phyloP scores from a whole-genome alignment of 2,329 filamentous ascomycete genomes.

The Ascochyta fabae region DNA sequence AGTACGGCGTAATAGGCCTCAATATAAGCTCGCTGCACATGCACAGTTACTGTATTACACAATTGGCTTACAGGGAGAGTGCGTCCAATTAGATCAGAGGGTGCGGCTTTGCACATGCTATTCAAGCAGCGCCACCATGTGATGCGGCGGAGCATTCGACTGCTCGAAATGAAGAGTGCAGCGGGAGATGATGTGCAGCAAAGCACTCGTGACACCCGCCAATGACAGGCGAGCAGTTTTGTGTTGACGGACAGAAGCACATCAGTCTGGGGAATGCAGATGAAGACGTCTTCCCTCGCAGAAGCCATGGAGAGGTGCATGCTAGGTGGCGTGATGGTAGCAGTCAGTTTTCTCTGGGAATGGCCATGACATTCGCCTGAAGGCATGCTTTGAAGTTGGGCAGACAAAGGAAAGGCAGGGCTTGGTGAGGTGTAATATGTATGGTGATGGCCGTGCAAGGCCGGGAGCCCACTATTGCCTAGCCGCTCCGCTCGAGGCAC shows the following conservation, averaged over 20 bases:
- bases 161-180: neutral
- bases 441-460: slow-evolving; percentile 16
- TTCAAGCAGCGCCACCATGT: neutral
- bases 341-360: neutral
- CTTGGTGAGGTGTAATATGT: slow-evolving; percentile 2
- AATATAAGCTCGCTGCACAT: too few species aligned
- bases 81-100: neutral
- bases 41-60: too few species aligned
- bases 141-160: neutral
- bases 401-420: slow-evolving; percentile 7
- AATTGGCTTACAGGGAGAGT: too few species aligned
- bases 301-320: neutral
- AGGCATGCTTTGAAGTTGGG: neutral
- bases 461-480: slow-evolving; percentile 15
- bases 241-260: neutral
- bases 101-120: slow-evolving; percentile 9
- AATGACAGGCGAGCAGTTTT: slow-evolving; percentile 8
- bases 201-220: slow-evolving; percentile 1
- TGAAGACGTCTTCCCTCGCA: neutral
- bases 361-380: neutral
- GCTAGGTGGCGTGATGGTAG: neutral
- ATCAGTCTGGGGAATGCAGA: slow-evolving; percentile 7
- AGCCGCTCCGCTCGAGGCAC: slow-evolving; percentile 17
- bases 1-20: neutral
- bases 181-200: slow-evolving; percentile 3